Percentiles rank a stretch among this genome's conserved stretches.
Evolutionary conservation across 768 basidiomycete genomes (phyloP).

Genomic region (Boletus sp.): DNA sequence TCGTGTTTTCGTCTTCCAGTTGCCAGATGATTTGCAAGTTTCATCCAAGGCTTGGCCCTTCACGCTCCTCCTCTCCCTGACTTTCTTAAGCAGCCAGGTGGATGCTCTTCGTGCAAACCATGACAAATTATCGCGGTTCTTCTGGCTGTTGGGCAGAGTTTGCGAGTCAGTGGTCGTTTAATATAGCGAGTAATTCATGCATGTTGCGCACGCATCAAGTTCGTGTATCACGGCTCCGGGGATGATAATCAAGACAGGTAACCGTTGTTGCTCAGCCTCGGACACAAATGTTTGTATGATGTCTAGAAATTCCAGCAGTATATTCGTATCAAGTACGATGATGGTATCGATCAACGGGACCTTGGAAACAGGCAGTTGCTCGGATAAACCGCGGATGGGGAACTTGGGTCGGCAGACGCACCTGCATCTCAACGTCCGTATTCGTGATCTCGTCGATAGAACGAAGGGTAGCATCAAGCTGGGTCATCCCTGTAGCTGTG

Average conservation of each 20-base stretch:
- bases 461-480: constrained; percentile 41
- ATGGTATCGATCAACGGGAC: constrained; percentile 44
- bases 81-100: constrained; percentile 60
- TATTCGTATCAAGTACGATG: constrained; percentile 76
- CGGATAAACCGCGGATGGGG: not conserved
- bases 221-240: constrained; percentile 76
- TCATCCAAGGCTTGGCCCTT: constrained; percentile 63
- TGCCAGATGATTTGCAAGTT: constrained; percentile 56
- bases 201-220: constrained; percentile 58
- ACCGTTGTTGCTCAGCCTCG: constrained; percentile 47
- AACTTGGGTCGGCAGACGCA: constrained; percentile 27
- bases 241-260: constrained; percentile 62
- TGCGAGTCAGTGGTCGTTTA: not conserved
- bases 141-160: constrained; percentile 30
- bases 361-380: constrained; percentile 23
- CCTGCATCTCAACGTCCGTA: constrained; percentile 74
- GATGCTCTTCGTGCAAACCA: constrained; percentile 72
- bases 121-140: constrained; percentile 40
- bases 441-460: constrained; percentile 55
- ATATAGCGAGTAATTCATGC: not conserved
- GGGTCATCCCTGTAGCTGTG: constrained; percentile 9
- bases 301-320: constrained; percentile 66
- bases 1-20: constrained; percentile 52
- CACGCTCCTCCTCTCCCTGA: constrained; percentile 52
- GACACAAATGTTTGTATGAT: constrained; percentile 61